Evolutionary conservation across 1,139 yeast species (phyloP).

Genomic region (Pichia sp.): DNA sequence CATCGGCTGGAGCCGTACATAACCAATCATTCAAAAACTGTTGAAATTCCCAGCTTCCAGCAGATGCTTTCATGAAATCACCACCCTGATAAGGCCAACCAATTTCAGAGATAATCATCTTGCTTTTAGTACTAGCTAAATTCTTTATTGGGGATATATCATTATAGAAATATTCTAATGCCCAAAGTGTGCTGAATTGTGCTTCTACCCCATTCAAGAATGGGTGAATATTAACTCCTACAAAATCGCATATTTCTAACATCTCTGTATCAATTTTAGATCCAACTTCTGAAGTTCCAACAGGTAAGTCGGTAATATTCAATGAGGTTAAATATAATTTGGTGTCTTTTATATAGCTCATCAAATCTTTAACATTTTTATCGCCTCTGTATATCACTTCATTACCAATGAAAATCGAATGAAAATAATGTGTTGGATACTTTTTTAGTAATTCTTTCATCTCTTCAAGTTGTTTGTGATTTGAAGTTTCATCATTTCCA

Average conservation of each 20-base stretch:
- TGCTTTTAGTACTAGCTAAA: constrained; percentile 36
- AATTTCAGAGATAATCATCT: constrained; percentile 58
- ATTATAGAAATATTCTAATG: constrained; percentile 40
- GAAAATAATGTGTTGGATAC: constrained; percentile 44
- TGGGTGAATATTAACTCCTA: constrained; percentile 65
- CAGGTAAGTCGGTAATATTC: constrained; percentile 37
- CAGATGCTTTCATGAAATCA: constrained; percentile 36
- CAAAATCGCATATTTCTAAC: constrained; percentile 42
- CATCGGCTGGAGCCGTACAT: constrained; percentile 35
- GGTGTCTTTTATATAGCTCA: background rate
- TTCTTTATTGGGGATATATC: constrained; percentile 32
- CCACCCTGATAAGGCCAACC: constrained; percentile 41
- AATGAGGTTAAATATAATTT: constrained; percentile 19
- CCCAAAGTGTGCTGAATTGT: constrained; percentile 47
- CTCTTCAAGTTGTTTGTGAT: constrained; percentile 33
- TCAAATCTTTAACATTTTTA: constrained; percentile 33
- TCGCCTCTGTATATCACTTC: constrained; percentile 58
- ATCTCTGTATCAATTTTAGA: constrained; percentile 33
- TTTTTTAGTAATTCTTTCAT: constrained; percentile 38
- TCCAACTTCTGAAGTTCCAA: constrained; percentile 55
- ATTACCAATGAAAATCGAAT: constrained; percentile 53
- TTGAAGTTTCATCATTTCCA: constrained; percentile 34
- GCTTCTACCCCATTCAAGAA: constrained; percentile 57
- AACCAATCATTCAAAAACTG: constrained; percentile 46
- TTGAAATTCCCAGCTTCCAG: constrained; percentile 41